Evolutionary conservation across 306 rosid genomes (phyloP).

Genomic region (Glycyrrhiza uralensis): DNA sequence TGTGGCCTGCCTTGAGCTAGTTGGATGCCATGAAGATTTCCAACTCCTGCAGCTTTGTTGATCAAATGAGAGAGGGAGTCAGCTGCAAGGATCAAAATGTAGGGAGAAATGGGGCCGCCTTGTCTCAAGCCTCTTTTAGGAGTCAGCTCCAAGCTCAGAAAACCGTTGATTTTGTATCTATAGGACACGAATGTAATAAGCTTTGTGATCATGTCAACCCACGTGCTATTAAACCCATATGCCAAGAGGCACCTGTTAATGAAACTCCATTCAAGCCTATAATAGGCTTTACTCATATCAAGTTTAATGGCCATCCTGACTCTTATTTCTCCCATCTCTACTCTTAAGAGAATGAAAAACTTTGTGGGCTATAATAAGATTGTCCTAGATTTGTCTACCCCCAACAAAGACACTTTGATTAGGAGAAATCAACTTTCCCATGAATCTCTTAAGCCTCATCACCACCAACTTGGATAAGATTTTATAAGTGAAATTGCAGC

Average conservation of each 20-base stretch:
- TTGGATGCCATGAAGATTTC: no score
- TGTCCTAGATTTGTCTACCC: neutral
- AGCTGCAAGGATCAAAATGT: neutral
- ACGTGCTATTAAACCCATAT: neutral
- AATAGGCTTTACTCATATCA: neutral
- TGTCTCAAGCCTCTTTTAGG: neutral
- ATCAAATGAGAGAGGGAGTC: no score
- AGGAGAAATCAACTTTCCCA: neutral
- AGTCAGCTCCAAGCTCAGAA: neutral
- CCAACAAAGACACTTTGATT: neutral
- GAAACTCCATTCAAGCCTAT: neutral
- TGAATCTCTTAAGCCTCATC: neutral
- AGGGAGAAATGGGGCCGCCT: neutral
- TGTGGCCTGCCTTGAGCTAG: no score
- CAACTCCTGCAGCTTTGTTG: no score
- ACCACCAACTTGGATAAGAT: neutral
- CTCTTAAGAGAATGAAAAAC: neutral
- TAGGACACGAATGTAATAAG: neutral
- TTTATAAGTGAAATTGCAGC: neutral
- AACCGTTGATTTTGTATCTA: neutral
- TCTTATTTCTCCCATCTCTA: neutral
- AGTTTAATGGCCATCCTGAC: neutral
- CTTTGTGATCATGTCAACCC: neutral
- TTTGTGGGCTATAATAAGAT: neutral
- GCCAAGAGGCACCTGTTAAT: neutral